Percentiles rank a stretch among this genome's conserved stretches.
Evolutionary conservation across 441 rosid genomes (phyloP).

Genomic region (Jatropha multifida): DNA sequence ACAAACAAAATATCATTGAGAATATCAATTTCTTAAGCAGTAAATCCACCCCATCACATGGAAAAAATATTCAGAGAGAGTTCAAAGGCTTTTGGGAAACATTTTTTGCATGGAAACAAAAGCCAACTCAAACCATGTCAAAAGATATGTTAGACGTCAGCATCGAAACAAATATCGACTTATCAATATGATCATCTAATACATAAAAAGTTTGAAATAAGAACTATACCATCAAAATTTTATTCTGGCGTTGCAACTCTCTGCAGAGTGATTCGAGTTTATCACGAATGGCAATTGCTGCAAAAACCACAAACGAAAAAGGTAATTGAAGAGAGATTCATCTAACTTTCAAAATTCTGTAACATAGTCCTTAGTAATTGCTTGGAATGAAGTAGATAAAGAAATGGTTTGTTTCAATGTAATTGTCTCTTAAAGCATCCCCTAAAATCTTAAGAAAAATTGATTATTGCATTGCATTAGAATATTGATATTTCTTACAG

Average conservation of each 20-base stretch:
- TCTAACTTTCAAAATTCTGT: not conserved
- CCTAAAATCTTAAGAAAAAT: not conserved
- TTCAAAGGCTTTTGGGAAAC: not conserved
- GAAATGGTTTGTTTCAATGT: not conserved
- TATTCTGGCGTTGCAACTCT: conserved; percentile 93
- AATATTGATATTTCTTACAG: not conserved
- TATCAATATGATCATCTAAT: conserved; percentile 12
- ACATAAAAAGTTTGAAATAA: conserved; percentile 6
- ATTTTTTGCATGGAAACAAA: conserved; percentile 2
- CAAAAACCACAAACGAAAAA: conserved; percentile 19
- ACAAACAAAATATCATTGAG: not conserved
- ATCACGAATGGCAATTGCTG: conserved; percentile 80
- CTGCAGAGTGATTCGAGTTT: conserved; percentile 89
- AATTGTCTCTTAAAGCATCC: not conserved
- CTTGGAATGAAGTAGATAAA: not conserved
- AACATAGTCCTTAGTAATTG: not conserved
- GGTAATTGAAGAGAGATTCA: conserved; percentile 5
- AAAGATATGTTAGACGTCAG: not conserved
- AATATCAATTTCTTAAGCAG: not conserved
- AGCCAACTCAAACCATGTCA: not conserved
- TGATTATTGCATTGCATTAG: not conserved
- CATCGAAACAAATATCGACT: conserved; percentile 3
- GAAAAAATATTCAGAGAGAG: not conserved
- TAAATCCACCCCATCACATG: not conserved
- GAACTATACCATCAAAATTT: conserved; percentile 71